Conservation (phyloP, 1,139 yeast species). For the Cylindricascospora bacillispora region DNA sequence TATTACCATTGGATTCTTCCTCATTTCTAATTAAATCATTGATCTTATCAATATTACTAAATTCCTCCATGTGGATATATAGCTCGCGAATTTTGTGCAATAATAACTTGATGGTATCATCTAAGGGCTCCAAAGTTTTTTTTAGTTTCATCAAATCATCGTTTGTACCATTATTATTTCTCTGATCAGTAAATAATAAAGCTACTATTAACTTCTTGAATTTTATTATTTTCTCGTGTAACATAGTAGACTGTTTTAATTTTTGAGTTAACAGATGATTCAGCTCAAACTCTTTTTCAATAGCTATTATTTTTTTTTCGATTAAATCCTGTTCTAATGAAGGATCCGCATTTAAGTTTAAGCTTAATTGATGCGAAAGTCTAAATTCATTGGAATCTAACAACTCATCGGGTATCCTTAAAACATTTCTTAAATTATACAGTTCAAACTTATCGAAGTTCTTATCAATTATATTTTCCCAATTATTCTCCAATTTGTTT, state of each 20-base stretch:
- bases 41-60: slow-evolving; percentile 15
- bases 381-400: slow-evolving; percentile 55
- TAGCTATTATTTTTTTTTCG: slow-evolving; percentile 8
- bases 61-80: slow-evolving; percentile 18
- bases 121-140: slow-evolving; percentile 16
- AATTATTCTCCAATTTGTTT: slow-evolving; percentile 62
- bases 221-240: no score
- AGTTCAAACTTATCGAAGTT: slow-evolving; percentile 82
- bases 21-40: slow-evolving; percentile 4
- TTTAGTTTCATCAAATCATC: no score
- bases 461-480: slow-evolving; percentile 69
- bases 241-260: no score
- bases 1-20: not conserved
- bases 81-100: slow-evolving; percentile 16
- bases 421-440: slow-evolving; percentile 64
- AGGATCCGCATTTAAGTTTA: slow-evolving; percentile 24
- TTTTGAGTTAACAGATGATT: slow-evolving; percentile 11
- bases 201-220: no score
- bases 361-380: slow-evolving; percentile 53
- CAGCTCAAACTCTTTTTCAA: slow-evolving; percentile 11
- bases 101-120: slow-evolving; percentile 19
- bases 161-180: not conserved
- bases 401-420: slow-evolving; percentile 59
- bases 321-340: slow-evolving; percentile 6
- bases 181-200: no score